These are phyloP conservation scores for Exophiala aquamarina DNA, from an alignment of 2,329 filamentous ascomycete genomes.

Conservation along the genomic window DNA sequence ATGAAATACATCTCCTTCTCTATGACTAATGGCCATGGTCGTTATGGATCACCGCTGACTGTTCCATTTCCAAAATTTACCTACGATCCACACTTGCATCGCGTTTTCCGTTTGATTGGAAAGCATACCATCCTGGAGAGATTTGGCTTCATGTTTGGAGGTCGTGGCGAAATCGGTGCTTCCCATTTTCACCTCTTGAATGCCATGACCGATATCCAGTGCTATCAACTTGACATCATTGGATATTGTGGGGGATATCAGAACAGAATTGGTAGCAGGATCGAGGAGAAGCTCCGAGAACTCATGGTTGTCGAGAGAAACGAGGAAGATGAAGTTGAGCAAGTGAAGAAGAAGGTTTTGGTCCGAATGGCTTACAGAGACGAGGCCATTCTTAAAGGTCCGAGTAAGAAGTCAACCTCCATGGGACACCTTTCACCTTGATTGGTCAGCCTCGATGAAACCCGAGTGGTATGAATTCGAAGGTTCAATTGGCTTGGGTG, in stretches of 20 bases:
- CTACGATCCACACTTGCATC: slow-evolving; percentile 47
- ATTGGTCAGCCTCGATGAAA: no score
- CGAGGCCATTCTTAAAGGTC: background rate
- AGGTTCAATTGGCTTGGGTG: no score
- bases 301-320: slow-evolving; percentile 11
- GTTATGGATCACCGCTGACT: slow-evolving; percentile 36
- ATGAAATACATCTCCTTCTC: slow-evolving; percentile 46
- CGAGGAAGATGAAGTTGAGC: background rate
- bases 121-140: slow-evolving; percentile 43
- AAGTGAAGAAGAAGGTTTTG: background rate
- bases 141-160: slow-evolving; percentile 44
- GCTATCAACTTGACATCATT: slow-evolving; percentile 39
- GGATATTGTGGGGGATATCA: background rate
- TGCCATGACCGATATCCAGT: slow-evolving; percentile 45
- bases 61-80: slow-evolving; percentile 44
- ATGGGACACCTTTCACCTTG: no score
- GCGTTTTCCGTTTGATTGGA: slow-evolving; percentile 44
- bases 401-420: no score
- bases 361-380: slow-evolving; percentile 13
- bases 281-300: background rate
- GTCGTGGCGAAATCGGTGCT: slow-evolving; percentile 36
- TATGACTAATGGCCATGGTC: slow-evolving; percentile 47
- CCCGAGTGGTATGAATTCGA: no score
- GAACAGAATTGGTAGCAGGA: background rate
- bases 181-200: slow-evolving; percentile 42